Evolutionary conservation across 2,329 filamentous ascomycete genomes (phyloP).

Genomic region (Fusarium sp.): DNA sequence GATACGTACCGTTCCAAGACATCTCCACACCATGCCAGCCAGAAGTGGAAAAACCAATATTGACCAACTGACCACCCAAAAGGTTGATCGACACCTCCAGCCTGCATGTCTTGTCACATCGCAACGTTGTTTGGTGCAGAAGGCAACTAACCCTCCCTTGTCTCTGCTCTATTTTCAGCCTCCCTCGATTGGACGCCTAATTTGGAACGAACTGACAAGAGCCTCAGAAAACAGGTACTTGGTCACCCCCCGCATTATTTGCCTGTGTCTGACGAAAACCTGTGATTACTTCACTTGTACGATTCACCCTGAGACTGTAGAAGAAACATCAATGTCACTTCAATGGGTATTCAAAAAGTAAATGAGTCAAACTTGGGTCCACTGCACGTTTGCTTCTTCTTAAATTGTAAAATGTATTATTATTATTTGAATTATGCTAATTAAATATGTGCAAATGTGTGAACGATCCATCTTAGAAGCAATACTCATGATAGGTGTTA

Average conservation of each 20-base stretch:
- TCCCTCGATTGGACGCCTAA: not conserved
- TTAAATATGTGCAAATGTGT: no score
- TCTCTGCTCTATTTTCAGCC: not conserved
- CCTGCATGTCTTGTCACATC: not conserved
- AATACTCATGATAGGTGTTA: fast-evolving
- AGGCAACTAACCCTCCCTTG: not conserved
- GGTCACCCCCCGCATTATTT: not conserved
- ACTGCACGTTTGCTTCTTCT: no score
- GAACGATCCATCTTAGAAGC: no score
- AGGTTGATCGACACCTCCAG: no score
- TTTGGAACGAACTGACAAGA: fast-evolving
- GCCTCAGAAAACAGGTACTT: not conserved
- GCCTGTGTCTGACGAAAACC: fast-evolving
- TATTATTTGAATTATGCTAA: no score
- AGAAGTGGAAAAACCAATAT: not conserved
- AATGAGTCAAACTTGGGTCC: no score
- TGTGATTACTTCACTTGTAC: no score
- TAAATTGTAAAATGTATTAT: no score
- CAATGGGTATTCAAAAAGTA: no score
- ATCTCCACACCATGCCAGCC: not conserved
- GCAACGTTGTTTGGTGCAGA: not conserved
- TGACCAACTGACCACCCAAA: not conserved
- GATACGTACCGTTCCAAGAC: not conserved
- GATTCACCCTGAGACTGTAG: not conserved
- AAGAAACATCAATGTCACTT: no score